Evolutionary conservation across 106 monocot species (phyloP), one percentile per base, ranked within the genome.

Genomic region (Dactylorhiza incarnata): DNA sequence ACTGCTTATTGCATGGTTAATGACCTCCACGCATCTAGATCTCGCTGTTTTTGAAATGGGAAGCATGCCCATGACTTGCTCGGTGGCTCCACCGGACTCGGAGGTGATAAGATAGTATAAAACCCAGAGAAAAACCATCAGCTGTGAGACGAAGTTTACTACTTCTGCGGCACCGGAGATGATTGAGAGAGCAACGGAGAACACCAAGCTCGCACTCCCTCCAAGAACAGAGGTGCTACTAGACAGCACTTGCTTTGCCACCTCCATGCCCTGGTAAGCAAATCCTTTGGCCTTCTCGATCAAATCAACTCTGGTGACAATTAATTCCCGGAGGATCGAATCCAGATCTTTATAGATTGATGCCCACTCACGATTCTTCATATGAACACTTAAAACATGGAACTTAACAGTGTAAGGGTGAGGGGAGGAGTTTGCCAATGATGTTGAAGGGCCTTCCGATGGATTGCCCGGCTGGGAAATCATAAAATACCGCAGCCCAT

Each of bases 61-160:
- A 22, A 91, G 59, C 81, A 91, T 76, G 9, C 72, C 79, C 59
- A 91, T 74, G 13, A 87, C 87, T 72, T 91, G 85, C 74, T 91
- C 85, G 1, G 85, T 87, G 6, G 79, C 90, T 13, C 90, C 87
- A 3, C 85, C 85, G 0, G 85, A 83, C 25, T 85, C 87, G 5
- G 85, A 78, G 3, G 90, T 87, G 81, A 87, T 91, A 48, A 91
- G 71, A 45, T 87, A 87, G 67, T 87, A 91, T 74, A 91, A 59
- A 45, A 91, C 82, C 90, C 87, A 91, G 13, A 91, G 77, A 76
- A 91, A 91, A 3, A 91, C 85, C 83, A 74, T 90, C 61, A 87
- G 52, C 48, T 90, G 84, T 10, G 87, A 90, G n/a, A 90, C 50
- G 23, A 90, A 90, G 71, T 91, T 87, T 14, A 91, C 14, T 22